Percentiles rank a stretch among this genome's conserved stretches.
Conservation (phyloP, 441 rosid genomes). For the Populus trichocarpa region DNA sequence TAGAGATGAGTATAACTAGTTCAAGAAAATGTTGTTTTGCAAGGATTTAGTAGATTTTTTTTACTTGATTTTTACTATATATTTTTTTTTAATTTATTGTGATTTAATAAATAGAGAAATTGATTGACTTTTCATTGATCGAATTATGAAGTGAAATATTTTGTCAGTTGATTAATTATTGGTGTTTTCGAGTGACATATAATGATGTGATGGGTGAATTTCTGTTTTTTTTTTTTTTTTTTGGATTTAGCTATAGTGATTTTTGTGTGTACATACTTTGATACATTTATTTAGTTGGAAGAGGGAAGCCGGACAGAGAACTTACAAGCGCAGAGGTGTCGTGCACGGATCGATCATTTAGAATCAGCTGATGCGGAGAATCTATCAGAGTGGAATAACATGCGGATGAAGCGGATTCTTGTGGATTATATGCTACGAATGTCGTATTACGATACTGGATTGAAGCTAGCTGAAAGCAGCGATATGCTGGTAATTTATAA, state of each 20-base stretch:
- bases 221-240: not conserved
- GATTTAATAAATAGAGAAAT: not conserved
- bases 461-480: slow-evolving; percentile 67
- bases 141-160: not conserved
- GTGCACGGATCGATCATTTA: slow-evolving; percentile 81
- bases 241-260: not conserved
- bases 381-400: slow-evolving; percentile 66
- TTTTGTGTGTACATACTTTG: not conserved
- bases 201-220: not conserved
- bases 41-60: not conserved
- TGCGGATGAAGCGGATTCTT: slow-evolving; percentile 71
- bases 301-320: slow-evolving; percentile 74
- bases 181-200: not conserved
- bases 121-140: too few species aligned
- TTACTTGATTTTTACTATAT: not conserved
- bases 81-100: not conserved
- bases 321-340: slow-evolving; percentile 78
- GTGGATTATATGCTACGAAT: slow-evolving; percentile 91
- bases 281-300: slow-evolving; percentile 52
- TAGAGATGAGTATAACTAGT: not conserved
- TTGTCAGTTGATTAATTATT: not conserved
- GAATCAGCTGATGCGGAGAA: slow-evolving; percentile 73
- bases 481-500: slow-evolving; percentile 49
- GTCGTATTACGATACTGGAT: slow-evolving; percentile 76
- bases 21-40: not conserved